Evolutionary conservation across 352 stramenopile species (phyloP).

Genomic region (Pythium phragmiticola): DNA sequence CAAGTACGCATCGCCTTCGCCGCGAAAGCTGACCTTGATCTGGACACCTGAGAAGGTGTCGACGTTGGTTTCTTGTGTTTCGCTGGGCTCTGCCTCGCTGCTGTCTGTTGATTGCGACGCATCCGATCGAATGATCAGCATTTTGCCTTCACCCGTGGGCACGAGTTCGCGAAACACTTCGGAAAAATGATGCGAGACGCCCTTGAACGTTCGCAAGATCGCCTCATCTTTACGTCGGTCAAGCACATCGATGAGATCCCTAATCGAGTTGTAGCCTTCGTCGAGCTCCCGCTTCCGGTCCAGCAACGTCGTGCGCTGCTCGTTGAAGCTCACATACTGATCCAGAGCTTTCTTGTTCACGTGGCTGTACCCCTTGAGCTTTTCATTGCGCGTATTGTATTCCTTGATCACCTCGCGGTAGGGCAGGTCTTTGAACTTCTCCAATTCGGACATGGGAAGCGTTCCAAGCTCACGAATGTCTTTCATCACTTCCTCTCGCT

Average conservation of each 20-base stretch:
- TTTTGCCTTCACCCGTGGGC: constrained; percentile 94
- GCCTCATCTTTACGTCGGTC: constrained; percentile 98
- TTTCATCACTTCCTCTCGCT: constrained; percentile 92
- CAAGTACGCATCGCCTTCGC: constrained; percentile 94
- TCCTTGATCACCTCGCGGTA: constrained; percentile 93
- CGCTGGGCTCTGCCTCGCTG: background rate
- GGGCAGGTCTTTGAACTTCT: constrained; percentile 87
- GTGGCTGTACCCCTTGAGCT: constrained; percentile 97
- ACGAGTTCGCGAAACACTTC: constrained; percentile 99
- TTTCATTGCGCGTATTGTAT: constrained; percentile 94
- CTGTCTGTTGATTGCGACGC: constrained; percentile 26
- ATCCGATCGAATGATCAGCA: constrained; percentile 95
- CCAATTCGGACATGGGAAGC: constrained; percentile 92
- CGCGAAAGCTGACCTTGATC: constrained; percentile 97
- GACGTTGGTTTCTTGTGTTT: constrained; percentile 50
- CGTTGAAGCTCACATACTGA: constrained; percentile 99
- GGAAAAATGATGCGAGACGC: constrained; percentile 97
- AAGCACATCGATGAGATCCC: constrained; percentile 87
- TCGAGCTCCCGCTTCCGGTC: constrained; percentile 96
- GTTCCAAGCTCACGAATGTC: constrained; percentile 98
- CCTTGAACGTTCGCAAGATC: constrained; percentile 98
- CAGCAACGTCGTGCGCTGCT: constrained; percentile 90
- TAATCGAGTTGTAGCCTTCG: constrained; percentile 88
- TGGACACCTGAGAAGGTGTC: constrained; percentile 97
- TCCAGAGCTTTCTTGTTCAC: constrained; percentile 99